Evolutionary conservation across 352 stramenopile genomes (phyloP), one percentile per base, ranked within the genome.

Genomic region (Globisporangium middletonii): DNA sequence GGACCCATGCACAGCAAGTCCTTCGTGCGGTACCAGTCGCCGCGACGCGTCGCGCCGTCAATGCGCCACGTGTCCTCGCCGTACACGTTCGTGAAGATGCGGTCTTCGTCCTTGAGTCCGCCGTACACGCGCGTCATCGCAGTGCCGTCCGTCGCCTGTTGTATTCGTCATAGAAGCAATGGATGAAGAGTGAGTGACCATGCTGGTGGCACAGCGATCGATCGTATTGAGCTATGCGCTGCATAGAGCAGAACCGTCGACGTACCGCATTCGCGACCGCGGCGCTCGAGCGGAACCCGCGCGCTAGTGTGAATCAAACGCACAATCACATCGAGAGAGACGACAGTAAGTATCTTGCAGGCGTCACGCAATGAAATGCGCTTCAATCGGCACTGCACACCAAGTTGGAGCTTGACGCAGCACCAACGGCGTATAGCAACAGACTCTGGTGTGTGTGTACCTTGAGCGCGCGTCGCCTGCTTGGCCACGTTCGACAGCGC

Each of bases 51-150:
- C 7, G 84, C 85, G 50, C 83, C 86, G 28, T 95, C 83, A 33
- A 94, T 68, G 38, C 86, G 86, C 84, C 86, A 95, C 58, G 89
- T 95, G 64, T 94, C 73, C 71, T 99, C 97, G 53, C 97, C 97
- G 79, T 99, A 99, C 19, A 99, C 71, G 74, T 99, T 99, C 52
- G 96, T 99, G 77, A 99, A 99, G 72, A 99, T 99, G 47, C 97
- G 90, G 75, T 99, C 97, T 72, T 99, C 92, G 80, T 99, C 97
- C 60, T 97, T 92, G 23, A 99, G 83, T 38, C 96, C 95, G 63
- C 94, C 95, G 71, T 98, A 98, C 45, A 94, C 84, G 50, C 83
- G 79, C 27, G 75, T 79, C 79, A 93, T 89, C 38, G 77, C 72
- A 12, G 75, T 67, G 55, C 79, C 65, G 55, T 86, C 76, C 2